Conservation (phyloP, 2,329 filamentous ascomycete genomes). For the Cercospora sesami region DNA sequence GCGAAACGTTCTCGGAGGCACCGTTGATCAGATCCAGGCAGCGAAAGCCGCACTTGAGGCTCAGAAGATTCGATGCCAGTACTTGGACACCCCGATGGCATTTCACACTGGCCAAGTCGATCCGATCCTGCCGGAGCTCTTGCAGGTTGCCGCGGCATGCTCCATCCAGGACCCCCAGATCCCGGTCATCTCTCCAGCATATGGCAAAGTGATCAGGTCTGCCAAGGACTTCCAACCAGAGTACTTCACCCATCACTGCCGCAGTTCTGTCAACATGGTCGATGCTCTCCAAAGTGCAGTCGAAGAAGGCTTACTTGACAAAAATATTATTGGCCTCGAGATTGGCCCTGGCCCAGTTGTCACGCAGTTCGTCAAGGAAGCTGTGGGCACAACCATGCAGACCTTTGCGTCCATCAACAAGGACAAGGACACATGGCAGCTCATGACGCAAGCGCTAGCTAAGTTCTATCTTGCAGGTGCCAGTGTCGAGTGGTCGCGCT, state of each 20-base stretch:
- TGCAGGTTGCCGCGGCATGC: conserved; percentile 6
- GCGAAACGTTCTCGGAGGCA: conserved; percentile 28
- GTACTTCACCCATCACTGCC: conserved; percentile 26
- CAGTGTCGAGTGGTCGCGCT: conserved; percentile 62
- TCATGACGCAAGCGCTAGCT: conserved; percentile 50
- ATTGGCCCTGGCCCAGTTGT: conserved; percentile 22
- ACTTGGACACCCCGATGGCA: conserved; percentile 27
- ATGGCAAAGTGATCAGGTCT: conserved; percentile 26
- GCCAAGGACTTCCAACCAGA: conserved; percentile 15
- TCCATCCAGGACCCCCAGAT: conserved; percentile 25
- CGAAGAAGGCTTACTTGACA: conserved; percentile 15
- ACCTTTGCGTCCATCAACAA: conserved; percentile 14
- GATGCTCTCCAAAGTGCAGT: conserved; percentile 13
- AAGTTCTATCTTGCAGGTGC: conserved; percentile 57
- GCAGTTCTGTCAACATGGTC: conserved; percentile 23
- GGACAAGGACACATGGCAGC: conserved; percentile 47
- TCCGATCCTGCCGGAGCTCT: conserved; percentile 25
- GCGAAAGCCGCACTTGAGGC: conserved; percentile 14
- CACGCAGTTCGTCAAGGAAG: conserved; percentile 16
- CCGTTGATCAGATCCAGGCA: conserved; percentile 21
- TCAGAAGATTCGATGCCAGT: conserved; percentile 16
- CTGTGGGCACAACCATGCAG: conserved; percentile 4
- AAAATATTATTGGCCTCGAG: conserved; percentile 21
- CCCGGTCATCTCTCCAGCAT: conserved; percentile 33
- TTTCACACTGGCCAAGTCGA: conserved; percentile 34